phyloP scores from a whole-genome alignment of 2,329 filamentous ascomycete genomes.

The Coniella lustricola region DNA sequence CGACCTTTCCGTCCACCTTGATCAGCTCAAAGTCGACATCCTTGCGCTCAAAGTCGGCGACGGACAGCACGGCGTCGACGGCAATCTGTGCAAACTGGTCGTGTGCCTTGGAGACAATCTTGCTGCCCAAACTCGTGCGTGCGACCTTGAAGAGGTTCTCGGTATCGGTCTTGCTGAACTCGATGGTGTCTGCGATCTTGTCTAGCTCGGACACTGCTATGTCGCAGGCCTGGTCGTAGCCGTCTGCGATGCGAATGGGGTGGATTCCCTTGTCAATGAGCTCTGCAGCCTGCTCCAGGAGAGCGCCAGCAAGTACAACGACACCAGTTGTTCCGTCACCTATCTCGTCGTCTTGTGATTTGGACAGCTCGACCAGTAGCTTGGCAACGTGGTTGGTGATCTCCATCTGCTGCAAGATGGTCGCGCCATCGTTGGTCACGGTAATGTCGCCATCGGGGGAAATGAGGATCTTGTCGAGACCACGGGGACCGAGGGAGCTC shows the following conservation, averaged over 20 bases:
- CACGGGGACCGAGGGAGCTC: conserved; percentile 89
- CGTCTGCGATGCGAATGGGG: conserved; percentile 96
- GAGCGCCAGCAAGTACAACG: conserved; percentile 87
- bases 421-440: conserved; percentile 97
- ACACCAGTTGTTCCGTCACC: conserved; percentile 97
- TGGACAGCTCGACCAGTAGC: conserved; percentile 91
- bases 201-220: conserved; percentile 91
- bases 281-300: conserved; percentile 93
- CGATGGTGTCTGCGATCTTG: conserved; percentile 82
- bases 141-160: conserved; percentile 89
- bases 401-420: conserved; percentile 97
- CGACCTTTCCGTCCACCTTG: conserved; percentile 98
- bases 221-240: conserved; percentile 95
- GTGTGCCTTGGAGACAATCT: conserved; percentile 98
- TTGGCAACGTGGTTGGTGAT: conserved; percentile 98
- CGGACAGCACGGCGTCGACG: conserved; percentile 91
- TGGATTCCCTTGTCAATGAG: conserved; percentile 99
- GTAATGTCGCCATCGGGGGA: conserved; percentile 98
- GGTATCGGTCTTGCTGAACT: conserved; percentile 74
- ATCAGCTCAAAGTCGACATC: conserved; percentile 99
- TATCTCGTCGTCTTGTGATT: conserved; percentile 98
- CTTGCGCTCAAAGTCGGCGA: conserved; percentile 90
- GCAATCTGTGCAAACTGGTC: conserved; percentile 97
- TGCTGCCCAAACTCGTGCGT: conserved; percentile 91
- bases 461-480: conserved; percentile 98